A percentile compares a stretch with the other conserved stretches of the same genome.
phyloP scores from a whole-genome alignment of 768 basidiomycete species.

The Pholiota microspora region DNA sequence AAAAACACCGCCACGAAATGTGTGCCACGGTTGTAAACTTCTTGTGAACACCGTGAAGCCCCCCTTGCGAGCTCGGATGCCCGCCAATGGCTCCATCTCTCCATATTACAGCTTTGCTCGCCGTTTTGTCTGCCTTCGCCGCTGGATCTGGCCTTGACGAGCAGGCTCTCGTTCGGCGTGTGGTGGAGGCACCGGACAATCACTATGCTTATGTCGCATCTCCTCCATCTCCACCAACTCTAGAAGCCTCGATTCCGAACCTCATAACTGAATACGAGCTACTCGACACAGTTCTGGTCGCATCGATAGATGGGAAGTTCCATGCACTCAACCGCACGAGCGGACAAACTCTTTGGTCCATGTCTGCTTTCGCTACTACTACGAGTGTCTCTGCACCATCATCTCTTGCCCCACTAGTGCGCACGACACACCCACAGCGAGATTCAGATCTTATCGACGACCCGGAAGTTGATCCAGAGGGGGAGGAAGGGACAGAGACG shows the following conservation, averaged over 20 bases:
- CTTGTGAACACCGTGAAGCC: neutral
- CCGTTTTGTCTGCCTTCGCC: neutral
- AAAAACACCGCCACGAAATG: neutral
- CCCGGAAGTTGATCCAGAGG: conserved; percentile 37
- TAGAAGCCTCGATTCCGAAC: conserved; percentile 12
- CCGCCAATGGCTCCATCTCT: conserved; percentile 8
- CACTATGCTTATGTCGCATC: conserved; percentile 1
- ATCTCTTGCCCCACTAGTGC: conserved; percentile 71
- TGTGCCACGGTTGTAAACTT: neutral
- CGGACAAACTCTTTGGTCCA: conserved; percentile 85
- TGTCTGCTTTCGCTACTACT: conserved; percentile 57
- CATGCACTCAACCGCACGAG: conserved; percentile 90
- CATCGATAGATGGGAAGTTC: conserved; percentile 92
- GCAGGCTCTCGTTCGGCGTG: conserved; percentile 7
- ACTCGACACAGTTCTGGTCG: conserved; percentile 82
- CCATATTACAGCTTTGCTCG: conserved; percentile 4
- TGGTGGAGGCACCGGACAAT: neutral
- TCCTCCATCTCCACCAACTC: neutral
- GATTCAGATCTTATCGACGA: conserved; percentile 44
- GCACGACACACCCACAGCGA: conserved; percentile 59
- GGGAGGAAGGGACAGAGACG: conserved; percentile 52
- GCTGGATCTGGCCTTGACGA: conserved; percentile 3
- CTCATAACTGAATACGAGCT: conserved; percentile 52
- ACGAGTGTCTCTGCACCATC: conserved; percentile 41
- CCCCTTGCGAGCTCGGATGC: conserved; percentile 10